Evolutionary conservation across 352 stramenopile species (phyloP).

Genomic region (Globisporangium spiculum): DNA sequence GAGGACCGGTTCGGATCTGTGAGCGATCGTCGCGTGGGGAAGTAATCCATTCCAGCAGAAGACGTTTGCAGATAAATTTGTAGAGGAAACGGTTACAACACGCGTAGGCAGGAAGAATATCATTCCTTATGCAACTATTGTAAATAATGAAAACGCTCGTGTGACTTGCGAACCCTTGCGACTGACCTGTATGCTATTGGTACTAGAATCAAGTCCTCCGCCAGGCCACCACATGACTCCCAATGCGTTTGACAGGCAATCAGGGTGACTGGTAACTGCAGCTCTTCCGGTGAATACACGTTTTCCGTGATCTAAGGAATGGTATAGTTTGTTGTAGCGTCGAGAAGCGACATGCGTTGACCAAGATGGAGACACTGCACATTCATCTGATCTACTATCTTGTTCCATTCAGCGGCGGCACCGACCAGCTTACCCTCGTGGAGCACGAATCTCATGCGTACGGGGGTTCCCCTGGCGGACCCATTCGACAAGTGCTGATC

Average conservation of each 20-base stretch:
- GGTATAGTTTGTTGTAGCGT: not conserved
- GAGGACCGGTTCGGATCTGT: not conserved
- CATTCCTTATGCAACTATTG: too few relatives aligned
- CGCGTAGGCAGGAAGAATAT: too few relatives aligned
- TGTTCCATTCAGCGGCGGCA: not conserved
- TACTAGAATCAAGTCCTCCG: too few relatives aligned
- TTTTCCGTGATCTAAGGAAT: not conserved
- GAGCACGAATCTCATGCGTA: not conserved
- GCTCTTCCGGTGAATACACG: not conserved
- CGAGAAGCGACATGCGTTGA: not conserved
- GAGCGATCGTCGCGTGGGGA: not conserved
- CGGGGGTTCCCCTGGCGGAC: not conserved
- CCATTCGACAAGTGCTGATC: not conserved
- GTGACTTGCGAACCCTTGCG: too few relatives aligned
- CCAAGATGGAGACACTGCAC: not conserved
- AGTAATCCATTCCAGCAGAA: not conserved
- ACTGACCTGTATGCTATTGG: too few relatives aligned
- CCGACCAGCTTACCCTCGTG: not conserved
- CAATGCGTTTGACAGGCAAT: too few relatives aligned
- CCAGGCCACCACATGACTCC: too few relatives aligned
- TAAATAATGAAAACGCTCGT: too few relatives aligned
- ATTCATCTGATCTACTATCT: not conserved
- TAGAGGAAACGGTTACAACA: too few relatives aligned
- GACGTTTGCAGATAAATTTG: not conserved
- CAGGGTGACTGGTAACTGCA: too few relatives aligned